These are phyloP conservation scores for Emericellopsis terricola DNA, from an alignment of 495 filamentous ascomycete genomes.

Conservation along the genomic window DNA sequence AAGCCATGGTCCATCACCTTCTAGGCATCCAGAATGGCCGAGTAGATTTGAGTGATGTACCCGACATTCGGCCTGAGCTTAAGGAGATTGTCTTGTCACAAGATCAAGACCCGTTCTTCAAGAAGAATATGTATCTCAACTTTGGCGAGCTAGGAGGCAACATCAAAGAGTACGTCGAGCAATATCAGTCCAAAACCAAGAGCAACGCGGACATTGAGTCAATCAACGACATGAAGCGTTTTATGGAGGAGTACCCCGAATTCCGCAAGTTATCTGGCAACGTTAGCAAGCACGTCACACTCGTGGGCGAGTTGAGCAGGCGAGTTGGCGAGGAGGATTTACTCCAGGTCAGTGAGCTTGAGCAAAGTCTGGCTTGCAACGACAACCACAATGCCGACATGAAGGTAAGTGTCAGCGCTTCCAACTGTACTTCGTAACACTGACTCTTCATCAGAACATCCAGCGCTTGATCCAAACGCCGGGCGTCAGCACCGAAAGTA, in stretches of 20 bases:
- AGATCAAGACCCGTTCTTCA: conserved; percentile 98
- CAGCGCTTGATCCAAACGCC: conserved; percentile 69
- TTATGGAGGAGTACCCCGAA: conserved; percentile 96
- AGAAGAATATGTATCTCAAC: conserved; percentile 99
- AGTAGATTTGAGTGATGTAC: conserved; percentile 72
- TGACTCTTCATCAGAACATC: conserved; percentile 57
- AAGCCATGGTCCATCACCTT: conserved; percentile 96
- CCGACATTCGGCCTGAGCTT: conserved; percentile 77
- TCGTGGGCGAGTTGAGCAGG: conserved; percentile 83
- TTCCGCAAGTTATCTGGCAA: conserved; percentile 94
- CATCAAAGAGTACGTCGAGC: conserved; percentile 96
- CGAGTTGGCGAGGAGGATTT: conserved; percentile 69
- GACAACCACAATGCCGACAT: conserved; percentile 82
- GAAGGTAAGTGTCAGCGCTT: conserved; percentile 35
- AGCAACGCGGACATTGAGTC: conserved; percentile 89
- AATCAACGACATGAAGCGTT: conserved; percentile 96
- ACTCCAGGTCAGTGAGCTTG: conserved; percentile 85
- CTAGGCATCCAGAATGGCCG: conserved; percentile 86
- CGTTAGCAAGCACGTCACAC: conserved; percentile 93
- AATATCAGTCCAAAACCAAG: conserved; percentile 89
- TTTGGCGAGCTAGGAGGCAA: conserved; percentile 95
- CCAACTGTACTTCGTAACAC: too few species aligned
- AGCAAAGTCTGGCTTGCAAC: conserved; percentile 92
- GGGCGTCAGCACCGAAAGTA: conserved; percentile 55
- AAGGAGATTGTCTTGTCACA: conserved; percentile 92